Conservation (phyloP, 164 flowering plant genomes). For the Piper betle region DNA sequence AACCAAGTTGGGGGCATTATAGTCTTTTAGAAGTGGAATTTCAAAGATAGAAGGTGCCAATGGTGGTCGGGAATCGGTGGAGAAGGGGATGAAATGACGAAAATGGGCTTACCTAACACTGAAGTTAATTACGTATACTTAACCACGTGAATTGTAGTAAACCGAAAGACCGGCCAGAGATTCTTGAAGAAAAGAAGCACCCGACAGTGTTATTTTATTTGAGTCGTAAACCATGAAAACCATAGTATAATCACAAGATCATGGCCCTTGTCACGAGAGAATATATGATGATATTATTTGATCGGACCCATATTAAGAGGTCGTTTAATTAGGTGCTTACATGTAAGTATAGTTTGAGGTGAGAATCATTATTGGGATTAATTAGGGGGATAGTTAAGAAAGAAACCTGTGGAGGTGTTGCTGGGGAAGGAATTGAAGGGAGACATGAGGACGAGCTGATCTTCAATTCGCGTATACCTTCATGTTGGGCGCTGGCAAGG, state of each 20-base stretch:
- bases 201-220: not conserved
- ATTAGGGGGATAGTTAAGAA: too few relatives aligned
- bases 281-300: too few relatives aligned
- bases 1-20: too few relatives aligned
- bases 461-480: not conserved
- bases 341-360: too few relatives aligned
- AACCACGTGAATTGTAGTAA: not conserved
- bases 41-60: too few relatives aligned
- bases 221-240: too few relatives aligned
- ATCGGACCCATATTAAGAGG: too few relatives aligned
- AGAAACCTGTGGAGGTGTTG: not conserved
- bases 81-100: not conserved
- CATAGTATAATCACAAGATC: too few relatives aligned
- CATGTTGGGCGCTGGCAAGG: not conserved
- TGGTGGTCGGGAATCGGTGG: too few relatives aligned
- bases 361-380: too few relatives aligned
- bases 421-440: not conserved
- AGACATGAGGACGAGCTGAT: not conserved
- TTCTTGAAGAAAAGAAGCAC: not conserved
- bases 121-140: not conserved
- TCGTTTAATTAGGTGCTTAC: too few relatives aligned
- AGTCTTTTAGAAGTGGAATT: not conserved
- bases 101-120: not conserved
- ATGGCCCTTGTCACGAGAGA: too few relatives aligned
- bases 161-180: not conserved